These are phyloP conservation scores for Adansonia gregorii DNA, from an alignment of 441 rosid species.

Conservation along the genomic window DNA sequence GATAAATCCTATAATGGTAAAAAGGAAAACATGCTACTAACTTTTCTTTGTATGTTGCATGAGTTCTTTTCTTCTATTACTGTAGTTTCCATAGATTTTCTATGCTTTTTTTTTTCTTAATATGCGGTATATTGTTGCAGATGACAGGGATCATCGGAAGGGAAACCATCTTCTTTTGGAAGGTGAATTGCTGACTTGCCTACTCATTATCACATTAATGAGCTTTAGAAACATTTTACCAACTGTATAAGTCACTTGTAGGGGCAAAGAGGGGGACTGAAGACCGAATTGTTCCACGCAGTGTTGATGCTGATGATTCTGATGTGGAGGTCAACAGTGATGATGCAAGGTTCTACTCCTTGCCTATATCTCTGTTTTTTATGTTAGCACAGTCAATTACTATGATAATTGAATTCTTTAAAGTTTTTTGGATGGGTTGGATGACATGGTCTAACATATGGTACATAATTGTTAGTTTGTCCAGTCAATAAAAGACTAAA, in stretches of 20 bases:
- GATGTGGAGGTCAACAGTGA: conserved; percentile 80
- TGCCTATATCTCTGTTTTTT: background rate
- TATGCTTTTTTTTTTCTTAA: conserved; percentile 23
- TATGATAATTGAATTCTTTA: background rate
- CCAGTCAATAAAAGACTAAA: background rate
- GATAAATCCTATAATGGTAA: conserved; percentile 76
- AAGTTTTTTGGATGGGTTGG: background rate
- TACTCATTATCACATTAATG: background rate
- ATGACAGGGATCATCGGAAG: conserved; percentile 17
- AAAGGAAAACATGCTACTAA: background rate
- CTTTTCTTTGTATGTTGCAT: background rate
- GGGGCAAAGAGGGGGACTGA: conserved; percentile 77
- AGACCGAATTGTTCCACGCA: conserved; percentile 78
- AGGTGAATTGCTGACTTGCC: conserved; percentile 43
- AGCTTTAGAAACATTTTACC: conserved; percentile 21
- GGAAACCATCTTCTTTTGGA: conserved; percentile 45
- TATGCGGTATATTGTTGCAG: conserved; percentile 41
- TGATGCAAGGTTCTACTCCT: conserved; percentile 65
- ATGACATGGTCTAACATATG: background rate
- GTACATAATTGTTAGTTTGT: background rate
- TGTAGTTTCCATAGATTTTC: background rate
- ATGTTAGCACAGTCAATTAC: background rate
- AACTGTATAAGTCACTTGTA: conserved; percentile 29
- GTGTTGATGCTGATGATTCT: conserved; percentile 96
- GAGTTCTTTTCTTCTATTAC: background rate